These are phyloP conservation scores for Pulveroboletus sp. DNA, from an alignment of 768 basidiomycete genomes.

Conservation along the genomic window DNA sequence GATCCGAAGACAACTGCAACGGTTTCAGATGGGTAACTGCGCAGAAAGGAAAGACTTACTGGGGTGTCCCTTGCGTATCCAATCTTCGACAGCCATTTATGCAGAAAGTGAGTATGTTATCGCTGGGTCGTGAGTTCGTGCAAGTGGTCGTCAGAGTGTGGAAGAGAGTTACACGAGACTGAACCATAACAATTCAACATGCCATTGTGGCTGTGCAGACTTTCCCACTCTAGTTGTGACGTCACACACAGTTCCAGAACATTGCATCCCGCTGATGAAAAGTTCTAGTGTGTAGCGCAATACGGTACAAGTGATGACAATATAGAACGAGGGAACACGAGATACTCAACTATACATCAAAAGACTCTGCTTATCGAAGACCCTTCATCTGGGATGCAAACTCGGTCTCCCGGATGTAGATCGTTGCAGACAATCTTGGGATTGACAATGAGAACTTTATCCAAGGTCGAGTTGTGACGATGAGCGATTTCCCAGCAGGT, in stretches of 20 bases:
- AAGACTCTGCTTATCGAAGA: constrained; percentile 32
- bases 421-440: constrained; percentile 50
- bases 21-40: constrained; percentile 1
- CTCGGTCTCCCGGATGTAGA: constrained; percentile 53
- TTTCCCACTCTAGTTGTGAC: constrained; percentile 22
- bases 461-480: constrained; percentile 45
- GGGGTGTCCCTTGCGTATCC: constrained; percentile 52
- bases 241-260: constrained; percentile 2
- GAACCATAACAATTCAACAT: constrained; percentile 22
- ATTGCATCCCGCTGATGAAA: neutral
- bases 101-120: constrained; percentile 11
- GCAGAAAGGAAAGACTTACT: constrained; percentile 34
- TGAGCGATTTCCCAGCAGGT: constrained; percentile 62
- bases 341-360: constrained; percentile 5
- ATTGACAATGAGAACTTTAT: constrained; percentile 51
- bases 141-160: constrained; percentile 16
- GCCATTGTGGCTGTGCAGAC: constrained; percentile 18
- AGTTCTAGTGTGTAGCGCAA: constrained; percentile 6
- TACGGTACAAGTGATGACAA: constrained; percentile 19
- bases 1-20: constrained; percentile 49
- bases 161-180: constrained; percentile 2
- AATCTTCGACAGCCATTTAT: constrained; percentile 37
- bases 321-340: constrained; percentile 6
- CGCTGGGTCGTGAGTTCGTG: constrained; percentile 29
- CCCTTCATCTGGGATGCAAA: constrained; percentile 53